Evolutionary conservation across 176 grass and related monocot genomes (phyloP), one percentile per base, ranked within the genome.

Genomic region (Aegilops bicornis): DNA sequence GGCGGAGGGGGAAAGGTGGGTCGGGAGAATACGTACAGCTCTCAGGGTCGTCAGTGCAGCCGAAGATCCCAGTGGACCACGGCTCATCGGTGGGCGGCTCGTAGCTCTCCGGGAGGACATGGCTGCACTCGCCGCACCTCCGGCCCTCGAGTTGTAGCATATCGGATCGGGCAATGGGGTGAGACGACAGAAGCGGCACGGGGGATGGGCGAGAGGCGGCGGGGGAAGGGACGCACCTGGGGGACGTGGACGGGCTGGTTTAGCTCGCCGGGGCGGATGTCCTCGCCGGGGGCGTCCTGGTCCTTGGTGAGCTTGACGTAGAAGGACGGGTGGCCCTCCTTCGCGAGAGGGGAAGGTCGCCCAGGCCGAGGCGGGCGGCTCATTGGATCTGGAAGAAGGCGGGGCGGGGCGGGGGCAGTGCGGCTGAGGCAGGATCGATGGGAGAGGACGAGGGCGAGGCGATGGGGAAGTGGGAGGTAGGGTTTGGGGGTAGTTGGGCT

Each of bases 271-370:
- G 91, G 96, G 69, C 64, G 89, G 90, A 96, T 98, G 78, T 96
- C 93, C 79, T 98, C 90, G 68, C 65, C 4, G 3, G 90, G 93
- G 50, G 90, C 86, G 37, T 98, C 96, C 74, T 98, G 96, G 19
- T 94, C 96, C 88, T 92, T 94, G 35, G 82, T 94, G n/a, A 98
- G 90, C 88, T 98, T 96, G 58, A 98, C 92, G 68, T 98, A 98
- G 63, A 91, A 87, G 36, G 93, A 95, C 2, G 87, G 80, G 70
- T 95, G 85, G 69, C 76, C 71, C 10, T 87, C 88, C 68, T 98
- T 90, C 65, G 96, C 91, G 32, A 32, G 32, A 32, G 32, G 32
- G 32, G 32, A 32, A 32, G 32, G 32, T 32, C 32, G 32, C 3
- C 3, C 2, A 32, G 32, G 32, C 32, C 3, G 32, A 32, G 32